Percentiles rank a stretch among this genome's conserved stretches.
phyloP scores from a whole-genome alignment of 345 rosid species.

The Psidium guajava region DNA sequence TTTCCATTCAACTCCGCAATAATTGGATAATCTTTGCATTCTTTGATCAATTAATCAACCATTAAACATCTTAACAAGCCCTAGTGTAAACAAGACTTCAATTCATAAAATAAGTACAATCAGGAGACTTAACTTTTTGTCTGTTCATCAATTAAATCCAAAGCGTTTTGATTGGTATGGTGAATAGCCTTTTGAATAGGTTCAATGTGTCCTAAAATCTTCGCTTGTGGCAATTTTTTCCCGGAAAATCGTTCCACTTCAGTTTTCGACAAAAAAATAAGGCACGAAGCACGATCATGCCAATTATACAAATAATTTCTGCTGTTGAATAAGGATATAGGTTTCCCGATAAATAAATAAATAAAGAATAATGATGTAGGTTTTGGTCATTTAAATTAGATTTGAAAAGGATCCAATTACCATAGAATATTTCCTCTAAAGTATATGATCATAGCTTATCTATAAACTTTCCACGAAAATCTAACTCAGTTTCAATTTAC shows the following conservation, averaged over 20 bases:
- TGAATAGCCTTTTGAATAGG: background rate
- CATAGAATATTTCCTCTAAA: background rate
- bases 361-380: no score
- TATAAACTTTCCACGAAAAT: background rate
- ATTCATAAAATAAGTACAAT: background rate
- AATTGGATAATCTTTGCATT: background rate
- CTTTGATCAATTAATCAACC: background rate
- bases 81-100: background rate
- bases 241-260: no score
- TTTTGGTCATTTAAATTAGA: background rate
- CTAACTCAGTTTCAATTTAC: background rate
- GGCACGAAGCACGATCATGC: no score
- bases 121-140: background rate
- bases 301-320: no score
- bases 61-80: background rate
- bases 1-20: background rate
- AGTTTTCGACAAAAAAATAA: no score
- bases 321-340: no score
- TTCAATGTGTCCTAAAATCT: background rate
- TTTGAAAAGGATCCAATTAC: background rate
- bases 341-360: no score
- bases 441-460: background rate
- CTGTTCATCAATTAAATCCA: background rate
- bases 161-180: background rate
- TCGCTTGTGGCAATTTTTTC: background rate